Evolutionary conservation across 768 basidiomycete genomes (phyloP), one percentile per base, ranked within the genome.

Genomic region (Megacollybia marginata): DNA sequence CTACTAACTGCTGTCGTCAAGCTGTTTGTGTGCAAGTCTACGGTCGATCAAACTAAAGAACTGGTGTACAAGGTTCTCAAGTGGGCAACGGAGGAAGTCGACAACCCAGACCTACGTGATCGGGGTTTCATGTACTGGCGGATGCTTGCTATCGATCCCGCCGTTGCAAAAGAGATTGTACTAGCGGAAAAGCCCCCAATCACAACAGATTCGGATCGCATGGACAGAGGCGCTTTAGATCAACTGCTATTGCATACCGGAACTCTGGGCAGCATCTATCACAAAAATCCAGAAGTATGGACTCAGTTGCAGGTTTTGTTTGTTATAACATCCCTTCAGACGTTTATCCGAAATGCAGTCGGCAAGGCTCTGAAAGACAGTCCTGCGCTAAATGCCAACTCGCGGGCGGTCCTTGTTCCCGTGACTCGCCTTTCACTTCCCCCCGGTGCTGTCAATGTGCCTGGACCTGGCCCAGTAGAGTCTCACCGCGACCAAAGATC

Each of bases 81-180:
- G 62, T 92, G 91, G 85, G 85, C 92, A 11, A 99, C 96, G 7
- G 95, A 99, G 64, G 90, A 96, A 56, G 83, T 96, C 48, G 96
- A 99, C 64, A 99, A 99, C 62, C 96, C 96, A 8, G 96, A 99
- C 71, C 73, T 99, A 18, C 80, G 96, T 33, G 96, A 99, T 66
- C 76, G 96, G 53, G 96, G 96, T 3, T 98, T 94, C 72, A 98
- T 99, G 88, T 99, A 98, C 69, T 99, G 96, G 96, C 83, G 96
- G 35, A 76, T 99, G 69, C 78, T 98, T 42, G 94, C 95, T 9
- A 85, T 92, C 59, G 92, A 96, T 62, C 92, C 94, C 2, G 70
- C 83, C 8, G 85, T 85, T 0, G 94, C 96, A 7, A 80, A 85
- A 35, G 87, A 92, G 55, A 87, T 98, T 54, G 94, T 98, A 33